Evolutionary conservation across 192 early-diverging fungal species (phyloP).

Genomic region (Chytriomyces hyalinus): DNA sequence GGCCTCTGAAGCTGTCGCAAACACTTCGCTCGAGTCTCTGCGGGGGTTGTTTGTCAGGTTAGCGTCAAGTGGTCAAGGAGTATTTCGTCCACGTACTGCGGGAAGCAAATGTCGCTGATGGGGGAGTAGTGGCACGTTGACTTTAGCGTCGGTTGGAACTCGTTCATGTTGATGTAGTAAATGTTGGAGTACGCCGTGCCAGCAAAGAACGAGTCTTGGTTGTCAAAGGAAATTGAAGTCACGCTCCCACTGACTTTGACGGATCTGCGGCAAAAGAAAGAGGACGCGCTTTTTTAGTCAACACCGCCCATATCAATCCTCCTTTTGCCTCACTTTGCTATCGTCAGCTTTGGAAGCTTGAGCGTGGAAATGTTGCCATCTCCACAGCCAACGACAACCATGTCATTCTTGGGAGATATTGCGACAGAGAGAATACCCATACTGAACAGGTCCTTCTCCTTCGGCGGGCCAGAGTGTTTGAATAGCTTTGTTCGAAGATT

Average conservation of each 20-base stretch:
- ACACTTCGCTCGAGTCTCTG: constrained; percentile 59
- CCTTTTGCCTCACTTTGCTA: constrained; percentile 49
- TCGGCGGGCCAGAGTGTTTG: constrained; percentile 62
- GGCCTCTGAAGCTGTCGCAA: constrained; percentile 63
- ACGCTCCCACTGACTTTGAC: constrained; percentile 64
- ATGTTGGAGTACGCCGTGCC: constrained; percentile 62
- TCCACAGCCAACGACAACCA: constrained; percentile 58
- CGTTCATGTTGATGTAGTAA: constrained; percentile 47
- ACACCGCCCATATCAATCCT: neutral
- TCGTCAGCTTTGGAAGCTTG: constrained; percentile 57
- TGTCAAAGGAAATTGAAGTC: constrained; percentile 59
- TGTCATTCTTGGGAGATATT: constrained; percentile 41
- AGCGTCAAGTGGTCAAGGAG: too few relatives aligned
- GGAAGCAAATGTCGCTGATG: constrained; percentile 63
- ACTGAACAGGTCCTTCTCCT: constrained; percentile 64
- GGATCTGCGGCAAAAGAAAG: constrained; percentile 34
- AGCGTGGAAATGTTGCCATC: constrained; percentile 61
- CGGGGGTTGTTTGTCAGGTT: neutral
- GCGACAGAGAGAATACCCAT: constrained; percentile 60
- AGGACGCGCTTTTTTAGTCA: constrained; percentile 1
- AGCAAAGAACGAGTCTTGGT: constrained; percentile 45
- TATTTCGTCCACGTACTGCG: constrained; percentile 36
- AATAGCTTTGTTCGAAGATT: constrained; percentile 56
- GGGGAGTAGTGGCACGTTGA: constrained; percentile 59
- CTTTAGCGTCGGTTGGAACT: constrained; percentile 48